Evolutionary conservation across 805 yeast species (phyloP).

Genomic region (Sporopachydermia quercuum): DNA sequence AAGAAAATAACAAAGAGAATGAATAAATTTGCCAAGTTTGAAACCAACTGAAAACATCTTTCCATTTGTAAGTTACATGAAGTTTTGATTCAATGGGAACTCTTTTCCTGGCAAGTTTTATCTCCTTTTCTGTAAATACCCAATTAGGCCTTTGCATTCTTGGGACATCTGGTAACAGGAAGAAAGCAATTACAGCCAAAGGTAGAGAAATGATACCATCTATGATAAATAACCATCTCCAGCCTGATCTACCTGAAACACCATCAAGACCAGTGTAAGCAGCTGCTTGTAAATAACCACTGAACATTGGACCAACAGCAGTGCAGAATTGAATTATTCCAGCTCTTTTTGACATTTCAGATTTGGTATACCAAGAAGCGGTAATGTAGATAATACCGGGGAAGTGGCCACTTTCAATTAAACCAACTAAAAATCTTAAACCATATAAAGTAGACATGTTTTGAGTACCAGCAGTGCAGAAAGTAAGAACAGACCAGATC

Average conservation of each 20-base stretch:
- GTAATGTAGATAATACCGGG: slow-evolving; percentile 24
- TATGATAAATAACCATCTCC: slow-evolving; percentile 31
- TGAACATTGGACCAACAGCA: slow-evolving; percentile 31
- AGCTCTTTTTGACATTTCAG: slow-evolving; percentile 29
- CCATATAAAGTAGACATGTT: slow-evolving; percentile 26
- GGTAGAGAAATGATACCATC: slow-evolving; percentile 25
- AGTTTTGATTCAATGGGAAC: too few species aligned
- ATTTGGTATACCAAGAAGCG: slow-evolving; percentile 27
- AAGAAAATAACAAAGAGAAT: too few species aligned
- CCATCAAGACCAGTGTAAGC: slow-evolving; percentile 25
- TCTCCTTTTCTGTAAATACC: slow-evolving; percentile 42
- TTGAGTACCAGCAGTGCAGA: slow-evolving; percentile 12
- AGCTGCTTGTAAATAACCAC: slow-evolving; percentile 35
- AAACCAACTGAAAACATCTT: too few species aligned
- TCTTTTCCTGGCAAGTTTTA: slow-evolving; percentile 33
- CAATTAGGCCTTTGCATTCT: too few species aligned
- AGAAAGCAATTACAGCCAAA: slow-evolving; percentile 24
- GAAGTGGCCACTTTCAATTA: slow-evolving; percentile 29
- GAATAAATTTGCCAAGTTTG: too few species aligned
- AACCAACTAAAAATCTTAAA: slow-evolving; percentile 32
- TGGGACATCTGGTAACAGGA: slow-evolving; percentile 33
- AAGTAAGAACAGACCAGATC: slow-evolving; percentile 7
- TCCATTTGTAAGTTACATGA: too few species aligned
- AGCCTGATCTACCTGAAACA: slow-evolving; percentile 25
- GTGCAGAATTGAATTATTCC: slow-evolving; percentile 30